Percentiles rank a stretch among this genome's conserved stretches.
Conservation (phyloP, 176 grass and related monocot genomes). For the Tuctoria greenei region DNA sequence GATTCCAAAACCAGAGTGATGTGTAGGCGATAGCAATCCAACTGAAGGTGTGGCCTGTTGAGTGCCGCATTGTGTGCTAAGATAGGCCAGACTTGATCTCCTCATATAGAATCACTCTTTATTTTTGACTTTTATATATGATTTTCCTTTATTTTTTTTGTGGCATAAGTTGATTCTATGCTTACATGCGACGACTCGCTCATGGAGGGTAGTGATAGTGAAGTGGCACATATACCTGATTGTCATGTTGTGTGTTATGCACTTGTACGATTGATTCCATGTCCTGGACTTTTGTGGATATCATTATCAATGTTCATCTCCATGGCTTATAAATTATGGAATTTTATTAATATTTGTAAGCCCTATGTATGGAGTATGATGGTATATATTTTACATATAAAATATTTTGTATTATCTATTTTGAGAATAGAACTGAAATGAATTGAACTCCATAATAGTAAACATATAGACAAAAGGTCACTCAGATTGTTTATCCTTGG, state of each 20-base stretch:
- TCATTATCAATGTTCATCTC: neutral
- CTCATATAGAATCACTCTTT: constrained; percentile 23
- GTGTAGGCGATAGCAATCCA: constrained; percentile 8
- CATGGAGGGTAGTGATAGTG: neutral
- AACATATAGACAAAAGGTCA: neutral
- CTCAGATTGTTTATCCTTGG: neutral
- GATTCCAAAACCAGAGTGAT: constrained; percentile 30
- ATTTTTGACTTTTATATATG: constrained; percentile 22
- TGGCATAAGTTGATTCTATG: constrained; percentile 23
- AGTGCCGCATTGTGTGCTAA: constrained; percentile 31
- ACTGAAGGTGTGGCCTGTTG: constrained; percentile 20
- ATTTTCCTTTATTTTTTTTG: neutral
- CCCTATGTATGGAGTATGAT: neutral
- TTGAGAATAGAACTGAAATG: neutral
- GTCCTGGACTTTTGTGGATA: neutral
- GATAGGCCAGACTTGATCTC: constrained; percentile 18
- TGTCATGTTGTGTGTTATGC: neutral
- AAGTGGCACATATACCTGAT: neutral
- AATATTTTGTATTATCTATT: neutral
- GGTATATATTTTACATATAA: neutral
- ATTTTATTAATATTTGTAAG: neutral
- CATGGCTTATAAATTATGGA: neutral
- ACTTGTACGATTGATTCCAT: neutral
- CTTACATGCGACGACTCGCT: constrained; percentile 15
- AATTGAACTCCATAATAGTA: neutral